Conservation (phyloP, 805 yeast genomes). For the Lipomyces mesembrius region DNA sequence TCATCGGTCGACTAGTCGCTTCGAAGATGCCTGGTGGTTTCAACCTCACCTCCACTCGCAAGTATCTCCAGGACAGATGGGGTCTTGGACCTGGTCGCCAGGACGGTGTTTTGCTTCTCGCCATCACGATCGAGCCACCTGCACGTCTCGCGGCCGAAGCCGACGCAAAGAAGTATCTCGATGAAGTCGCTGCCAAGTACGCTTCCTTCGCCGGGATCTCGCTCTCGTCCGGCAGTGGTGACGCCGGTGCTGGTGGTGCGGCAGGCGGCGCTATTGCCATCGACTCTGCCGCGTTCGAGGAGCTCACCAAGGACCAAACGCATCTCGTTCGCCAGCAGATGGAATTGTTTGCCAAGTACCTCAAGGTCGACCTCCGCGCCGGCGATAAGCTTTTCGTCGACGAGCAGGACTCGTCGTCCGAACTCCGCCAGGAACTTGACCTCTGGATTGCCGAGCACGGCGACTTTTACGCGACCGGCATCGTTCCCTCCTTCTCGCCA, state of each 20-base stretch:
- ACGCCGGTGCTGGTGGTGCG: conserved; percentile 57
- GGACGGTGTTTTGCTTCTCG: conserved; percentile 81
- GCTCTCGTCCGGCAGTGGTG: conserved; percentile 67
- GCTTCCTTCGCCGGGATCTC: conserved; percentile 83
- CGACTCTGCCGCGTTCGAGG: conserved; percentile 95
- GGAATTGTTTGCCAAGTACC: conserved; percentile 92
- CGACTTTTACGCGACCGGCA: conserved; percentile 90
- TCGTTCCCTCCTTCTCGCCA: conserved; percentile 85
- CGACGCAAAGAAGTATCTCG: conserved; percentile 91
- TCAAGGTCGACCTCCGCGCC: conserved; percentile 86
- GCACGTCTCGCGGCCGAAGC: conserved; percentile 81
- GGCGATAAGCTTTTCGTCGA: conserved; percentile 84
- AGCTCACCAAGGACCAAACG: conserved; percentile 70
- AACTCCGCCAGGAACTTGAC: conserved; percentile 88
- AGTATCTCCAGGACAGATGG: conserved; percentile 88
- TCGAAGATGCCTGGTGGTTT: conserved; percentile 99
- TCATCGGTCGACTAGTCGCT: conserved; percentile 87
- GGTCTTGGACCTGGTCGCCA: conserved; percentile 95
- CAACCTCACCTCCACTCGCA: conserved; percentile 87
- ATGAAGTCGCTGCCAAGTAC: conserved; percentile 78
- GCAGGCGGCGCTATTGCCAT: conserved; percentile 81
- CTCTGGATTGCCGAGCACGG: conserved; percentile 91
- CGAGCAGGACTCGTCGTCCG: conserved; percentile 82
- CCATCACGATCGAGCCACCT: conserved; percentile 89
- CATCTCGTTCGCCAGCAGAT: conserved; percentile 76